Evolutionary conservation across 2,329 filamentous ascomycete genomes (phyloP).

Genomic region (Aspergillus melleus): DNA sequence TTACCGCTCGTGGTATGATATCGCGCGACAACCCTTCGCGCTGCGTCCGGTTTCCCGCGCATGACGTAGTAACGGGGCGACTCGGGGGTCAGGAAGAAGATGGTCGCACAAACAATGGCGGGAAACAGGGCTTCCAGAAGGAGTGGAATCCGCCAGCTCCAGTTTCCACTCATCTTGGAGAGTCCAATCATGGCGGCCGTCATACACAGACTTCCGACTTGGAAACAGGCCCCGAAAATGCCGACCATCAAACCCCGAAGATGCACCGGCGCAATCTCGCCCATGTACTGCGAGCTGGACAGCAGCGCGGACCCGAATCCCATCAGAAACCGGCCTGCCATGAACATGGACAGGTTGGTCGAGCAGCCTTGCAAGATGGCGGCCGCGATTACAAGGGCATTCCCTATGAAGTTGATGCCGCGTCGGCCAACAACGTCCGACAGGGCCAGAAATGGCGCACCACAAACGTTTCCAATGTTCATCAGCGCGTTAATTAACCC

Average conservation of each 20-base stretch:
- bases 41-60: conserved; percentile 29
- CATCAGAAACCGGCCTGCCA: conserved; percentile 41
- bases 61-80: conserved; percentile 39
- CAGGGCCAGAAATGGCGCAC: conserved; percentile 52
- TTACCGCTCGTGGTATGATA: conserved; percentile 46
- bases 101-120: conserved; percentile 46
- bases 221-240: conserved; percentile 50
- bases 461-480: conserved; percentile 49
- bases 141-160: conserved; percentile 41
- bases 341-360: conserved; percentile 32
- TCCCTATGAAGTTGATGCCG: conserved; percentile 51
- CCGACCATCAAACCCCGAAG: conserved; percentile 48
- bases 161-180: conserved; percentile 38
- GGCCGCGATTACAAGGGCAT: conserved; percentile 47
- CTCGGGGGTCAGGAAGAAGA: conserved; percentile 43
- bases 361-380: conserved; percentile 41
- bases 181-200: conserved; percentile 47
- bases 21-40: conserved; percentile 34
- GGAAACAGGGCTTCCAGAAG: conserved; percentile 52
- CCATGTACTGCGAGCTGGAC: conserved; percentile 42
- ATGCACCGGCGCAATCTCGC: conserved; percentile 34
- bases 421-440: conserved; percentile 55
- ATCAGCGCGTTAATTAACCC: conserved; percentile 51
- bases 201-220: conserved; percentile 47
- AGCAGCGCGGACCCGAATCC: conserved; percentile 40